A percentile compares a stretch with the other conserved stretches of the same genome.
Evolutionary conservation across 179 eudicot species (phyloP).

Genomic region (Vitellaria paradoxa): DNA sequence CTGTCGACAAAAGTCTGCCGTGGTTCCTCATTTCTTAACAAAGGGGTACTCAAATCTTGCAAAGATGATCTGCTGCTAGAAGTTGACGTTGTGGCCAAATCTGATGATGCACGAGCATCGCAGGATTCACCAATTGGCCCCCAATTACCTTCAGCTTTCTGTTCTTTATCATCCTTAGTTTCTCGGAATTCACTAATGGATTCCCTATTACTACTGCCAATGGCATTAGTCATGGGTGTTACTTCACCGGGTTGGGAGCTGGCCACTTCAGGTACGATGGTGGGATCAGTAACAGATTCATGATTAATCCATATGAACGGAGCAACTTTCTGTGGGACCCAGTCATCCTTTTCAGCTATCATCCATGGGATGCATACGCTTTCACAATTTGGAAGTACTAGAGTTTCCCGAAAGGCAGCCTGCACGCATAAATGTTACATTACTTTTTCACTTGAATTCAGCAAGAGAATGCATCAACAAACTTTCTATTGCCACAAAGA

Average conservation of each 20-base stretch:
- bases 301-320: conserved; percentile 71
- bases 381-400: conserved; percentile 87
- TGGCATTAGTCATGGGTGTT: conserved; percentile 12
- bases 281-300: conserved; percentile 36
- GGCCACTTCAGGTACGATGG: conserved; percentile 28
- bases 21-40: conserved; percentile 35
- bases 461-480: neutral
- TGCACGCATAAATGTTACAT: conserved; percentile 27
- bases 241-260: conserved; percentile 23
- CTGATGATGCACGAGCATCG: conserved; percentile 21
- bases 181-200: conserved; percentile 20
- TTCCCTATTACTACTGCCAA: neutral
- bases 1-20: conserved; percentile 4
- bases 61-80: conserved; percentile 19
- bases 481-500: no score
- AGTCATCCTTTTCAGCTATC: conserved; percentile 93
- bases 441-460: neutral
- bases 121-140: conserved; percentile 15
- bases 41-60: conserved; percentile 43
- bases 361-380: conserved; percentile 71
- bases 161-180: conserved; percentile 31
- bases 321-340: conserved; percentile 70
- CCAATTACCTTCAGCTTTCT: conserved; percentile 21
- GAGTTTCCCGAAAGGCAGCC: conserved; percentile 73
- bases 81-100: conserved; percentile 23